Evolutionary conservation across 352 stramenopile genomes (phyloP).

Genomic region (Globisporangium recalcitrans): DNA sequence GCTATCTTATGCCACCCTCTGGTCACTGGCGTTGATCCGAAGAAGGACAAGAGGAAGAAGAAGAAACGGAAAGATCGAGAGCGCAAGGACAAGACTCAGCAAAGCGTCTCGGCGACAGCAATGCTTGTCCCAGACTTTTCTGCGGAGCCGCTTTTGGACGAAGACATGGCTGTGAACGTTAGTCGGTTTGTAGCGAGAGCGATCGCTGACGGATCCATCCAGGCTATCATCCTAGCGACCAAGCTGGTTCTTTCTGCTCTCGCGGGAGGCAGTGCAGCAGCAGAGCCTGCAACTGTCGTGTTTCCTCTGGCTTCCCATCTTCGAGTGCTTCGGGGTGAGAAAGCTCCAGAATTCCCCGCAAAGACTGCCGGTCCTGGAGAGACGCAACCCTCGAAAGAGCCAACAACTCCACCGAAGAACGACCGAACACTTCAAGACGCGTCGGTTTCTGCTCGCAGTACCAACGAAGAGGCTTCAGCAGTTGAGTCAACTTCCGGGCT

Average conservation of each 20-base stretch:
- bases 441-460: neutral
- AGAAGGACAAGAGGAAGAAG: conserved; percentile 81
- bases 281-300: conserved; percentile 17
- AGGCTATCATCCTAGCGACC: conserved; percentile 63
- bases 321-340: conserved; percentile 66
- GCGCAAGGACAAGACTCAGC: conserved; percentile 59
- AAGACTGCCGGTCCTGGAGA: conserved; percentile 12
- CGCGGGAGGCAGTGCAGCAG: conserved; percentile 15
- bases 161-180: conserved; percentile 62
- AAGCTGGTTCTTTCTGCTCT: conserved; percentile 63
- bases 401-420: conserved; percentile 25
- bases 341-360: conserved; percentile 39
- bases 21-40: conserved; percentile 67
- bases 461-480: conserved; percentile 21
- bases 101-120: conserved; percentile 23
- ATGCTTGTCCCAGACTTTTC: conserved; percentile 77
- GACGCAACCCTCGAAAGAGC: conserved; percentile 23
- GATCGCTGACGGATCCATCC: conserved; percentile 70
- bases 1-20: conserved; percentile 83
- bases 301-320: conserved; percentile 68
- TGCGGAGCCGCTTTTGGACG: conserved; percentile 38
- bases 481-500: conserved; percentile 27
- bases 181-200: conserved; percentile 70
- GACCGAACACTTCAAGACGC: conserved; percentile 13
- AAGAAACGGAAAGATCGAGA: conserved; percentile 82